These are phyloP conservation scores for Pseudisothecium myosuroides DNA, from an alignment of 225 moss, liverwort and hornwort species.

Conservation along the genomic window DNA sequence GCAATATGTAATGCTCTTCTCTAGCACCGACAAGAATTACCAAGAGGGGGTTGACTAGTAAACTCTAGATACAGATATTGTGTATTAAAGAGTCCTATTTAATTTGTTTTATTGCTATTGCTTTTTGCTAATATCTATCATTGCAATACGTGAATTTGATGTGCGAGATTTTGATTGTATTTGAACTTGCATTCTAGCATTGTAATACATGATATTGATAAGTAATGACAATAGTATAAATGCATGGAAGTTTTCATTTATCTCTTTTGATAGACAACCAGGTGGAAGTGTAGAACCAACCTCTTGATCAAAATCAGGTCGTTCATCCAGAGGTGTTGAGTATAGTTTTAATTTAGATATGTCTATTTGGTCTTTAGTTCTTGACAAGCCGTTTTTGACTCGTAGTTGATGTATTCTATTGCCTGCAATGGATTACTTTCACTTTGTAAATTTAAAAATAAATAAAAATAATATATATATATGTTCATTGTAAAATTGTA, in stretches of 20 bases:
- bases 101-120: not conserved
- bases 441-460: not conserved
- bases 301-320: not conserved
- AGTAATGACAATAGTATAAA: not conserved
- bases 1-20: not conserved
- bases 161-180: too few relatives aligned
- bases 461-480: not conserved
- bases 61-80: not conserved
- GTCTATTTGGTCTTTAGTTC: not conserved
- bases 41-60: not conserved
- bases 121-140: not conserved
- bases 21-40: rapidly evolving
- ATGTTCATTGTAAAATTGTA: not conserved
- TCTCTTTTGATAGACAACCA: not conserved
- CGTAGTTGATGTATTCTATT: not conserved
- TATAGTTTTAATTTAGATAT: not conserved
- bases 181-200: not conserved
- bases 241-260: not conserved
- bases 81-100: not conserved
- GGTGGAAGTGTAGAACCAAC: not conserved
- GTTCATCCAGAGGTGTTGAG: rapidly evolving
- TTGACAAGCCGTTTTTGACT: rapidly evolving
- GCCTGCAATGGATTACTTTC: not conserved
- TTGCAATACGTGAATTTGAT: not conserved
- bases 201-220: not conserved